phyloP scores from a whole-genome alignment of 2,329 filamentous ascomycete genomes.

The Stachybotrys chartarum region DNA sequence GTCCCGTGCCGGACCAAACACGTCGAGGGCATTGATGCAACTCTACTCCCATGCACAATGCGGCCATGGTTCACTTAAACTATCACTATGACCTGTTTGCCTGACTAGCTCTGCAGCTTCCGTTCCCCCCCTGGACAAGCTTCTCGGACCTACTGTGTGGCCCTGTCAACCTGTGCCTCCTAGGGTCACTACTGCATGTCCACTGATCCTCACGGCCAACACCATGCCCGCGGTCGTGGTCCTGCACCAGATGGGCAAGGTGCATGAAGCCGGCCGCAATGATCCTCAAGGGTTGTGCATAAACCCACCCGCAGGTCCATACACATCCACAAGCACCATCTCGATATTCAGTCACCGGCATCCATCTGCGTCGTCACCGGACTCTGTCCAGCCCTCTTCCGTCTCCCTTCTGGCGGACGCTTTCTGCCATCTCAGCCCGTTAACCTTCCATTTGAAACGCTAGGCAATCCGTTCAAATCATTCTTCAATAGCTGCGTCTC shows the following conservation, averaged over 20 bases:
- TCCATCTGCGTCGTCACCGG: neutral
- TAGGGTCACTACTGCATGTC: neutral
- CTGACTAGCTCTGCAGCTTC: no score
- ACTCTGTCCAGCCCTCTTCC: neutral
- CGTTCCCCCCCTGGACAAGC: neutral
- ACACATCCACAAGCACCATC: no score
- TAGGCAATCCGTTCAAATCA: neutral
- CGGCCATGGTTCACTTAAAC: neutral
- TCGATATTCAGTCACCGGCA: no score
- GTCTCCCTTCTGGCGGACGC: neutral
- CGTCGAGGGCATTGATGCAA: neutral
- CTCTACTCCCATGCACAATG: neutral
- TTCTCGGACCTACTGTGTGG: neutral
- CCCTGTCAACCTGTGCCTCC: neutral
- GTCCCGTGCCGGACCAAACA: neutral
- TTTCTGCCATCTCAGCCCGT: neutral
- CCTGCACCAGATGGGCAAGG: neutral
- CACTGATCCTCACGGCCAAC: neutral
- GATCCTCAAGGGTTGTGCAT: neutral
- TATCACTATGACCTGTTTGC: no score
- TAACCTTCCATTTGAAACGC: neutral
- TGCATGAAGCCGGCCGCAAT: neutral
- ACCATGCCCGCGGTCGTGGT: neutral
- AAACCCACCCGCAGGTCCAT: neutral
- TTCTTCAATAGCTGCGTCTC: neutral